Base-by-base conservation (phyloP, 495 filamentous ascomycete genomes). In the Tuber calosporum region DNA sequence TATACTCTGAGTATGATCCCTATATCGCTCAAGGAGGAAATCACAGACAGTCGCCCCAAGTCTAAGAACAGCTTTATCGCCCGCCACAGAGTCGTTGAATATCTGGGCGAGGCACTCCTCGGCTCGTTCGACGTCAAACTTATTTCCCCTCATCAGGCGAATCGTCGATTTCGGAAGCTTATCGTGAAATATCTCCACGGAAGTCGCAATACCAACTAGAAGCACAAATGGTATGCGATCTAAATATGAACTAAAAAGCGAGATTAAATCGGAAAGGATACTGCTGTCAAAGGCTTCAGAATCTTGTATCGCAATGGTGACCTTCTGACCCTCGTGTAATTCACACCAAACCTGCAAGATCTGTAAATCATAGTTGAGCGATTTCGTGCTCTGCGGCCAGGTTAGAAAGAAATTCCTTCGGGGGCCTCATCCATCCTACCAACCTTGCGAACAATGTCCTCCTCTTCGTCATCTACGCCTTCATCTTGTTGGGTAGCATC, bases 291-390 rank as follows among this genome's bases (percentile, higher is more conserved):
- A 97, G 7, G 91, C 94, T 82, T 99, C 96, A 74, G 91, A 96
- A 81, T 98, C 96, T 79, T 92, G 89, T 69, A 99, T 89, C 20
- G 90, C 89, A 34, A 99, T 82, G 11, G 94, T 85, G 41, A 97
- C 85, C 72, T 89, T 88, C 43, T 86, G 83, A 38, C 86, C 86
- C 20, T 93, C 85, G 79, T 88, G 88, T 11, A 75, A 38, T n/a
- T 67, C 70, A 53, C 73, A 79, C 81, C 84, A 85, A 40, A 89
- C 88, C 72, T 90, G 83, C 11, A 99, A 85, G n/a, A 91, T 86
- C 77, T 94, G 90, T 19, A 98, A 85, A 80, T 98, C 96, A 79
- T 98, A 98, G 75, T 91, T 91, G n/a, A 98, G 86, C 68, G 93
- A 87, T 83, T 89, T 90, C 58, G 73, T 34, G 37, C 42, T 75